Percentiles rank a stretch among this genome's conserved stretches.
Conservation (phyloP, 2,329 filamentous ascomycete genomes). For the Colletotrichum eleusines region DNA sequence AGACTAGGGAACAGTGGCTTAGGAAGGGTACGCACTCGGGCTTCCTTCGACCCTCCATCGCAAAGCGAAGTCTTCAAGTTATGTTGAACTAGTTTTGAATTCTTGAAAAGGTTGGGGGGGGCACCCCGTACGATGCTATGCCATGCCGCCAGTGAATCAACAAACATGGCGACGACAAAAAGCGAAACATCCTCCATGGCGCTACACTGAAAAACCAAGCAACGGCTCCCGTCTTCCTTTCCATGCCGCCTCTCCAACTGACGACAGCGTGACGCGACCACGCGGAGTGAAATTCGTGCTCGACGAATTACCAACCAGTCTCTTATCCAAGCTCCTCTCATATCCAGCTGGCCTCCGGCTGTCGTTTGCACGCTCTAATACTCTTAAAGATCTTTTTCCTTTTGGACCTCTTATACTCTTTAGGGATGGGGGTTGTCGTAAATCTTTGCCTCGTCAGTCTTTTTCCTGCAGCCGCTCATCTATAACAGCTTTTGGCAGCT, state of each 20-base stretch:
- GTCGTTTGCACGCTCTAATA: conserved; percentile 43
- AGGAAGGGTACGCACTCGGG: neutral
- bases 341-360: conserved; percentile 40
- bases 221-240: conserved; percentile 28
- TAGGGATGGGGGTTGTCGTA: conserved; percentile 36
- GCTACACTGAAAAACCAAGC: conserved; percentile 19
- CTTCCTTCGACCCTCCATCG: neutral
- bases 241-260: conserved; percentile 6
- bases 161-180: conserved; percentile 21
- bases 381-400: conserved; percentile 40
- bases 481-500: conserved; percentile 35
- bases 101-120: conserved; percentile 23
- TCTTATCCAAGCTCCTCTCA: conserved; percentile 25
- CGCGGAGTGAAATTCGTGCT: conserved; percentile 12
- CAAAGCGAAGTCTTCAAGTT: neutral
- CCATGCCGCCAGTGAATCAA: conserved; percentile 25
- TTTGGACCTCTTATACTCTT: conserved; percentile 40
- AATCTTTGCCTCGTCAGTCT: conserved; percentile 42
- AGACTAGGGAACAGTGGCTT: neutral
- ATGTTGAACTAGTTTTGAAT: conserved; percentile 31
- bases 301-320: conserved; percentile 21
- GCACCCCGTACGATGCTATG: conserved; percentile 36
- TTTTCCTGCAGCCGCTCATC: conserved; percentile 37
- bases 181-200: conserved; percentile 26
- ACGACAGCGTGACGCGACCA: conserved; percentile 10